Base-by-base conservation (phyloP, 768 basidiomycete genomes). In the Mycena chlorophos region DNA sequence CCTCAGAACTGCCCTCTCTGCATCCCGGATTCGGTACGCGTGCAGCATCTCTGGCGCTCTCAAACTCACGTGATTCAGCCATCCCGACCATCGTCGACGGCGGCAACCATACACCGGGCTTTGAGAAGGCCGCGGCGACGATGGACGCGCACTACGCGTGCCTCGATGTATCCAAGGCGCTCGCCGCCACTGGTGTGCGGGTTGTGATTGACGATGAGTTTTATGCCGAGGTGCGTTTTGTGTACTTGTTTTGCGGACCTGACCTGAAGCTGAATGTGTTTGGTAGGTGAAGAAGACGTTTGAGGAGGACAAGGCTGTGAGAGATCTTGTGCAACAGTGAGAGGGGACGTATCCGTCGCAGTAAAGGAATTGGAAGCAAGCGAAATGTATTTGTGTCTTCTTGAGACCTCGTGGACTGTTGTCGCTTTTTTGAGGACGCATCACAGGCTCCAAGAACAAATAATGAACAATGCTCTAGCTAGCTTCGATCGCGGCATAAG, bases 21-120 rank as follows among this genome's bases (percentile, higher is more conserved):
- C 89, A 92, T 61, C 89, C 89, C 20, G 83, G 85, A 14, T 91
- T 87, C 63, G 80, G 86, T 84, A 59, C 13, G 71, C 57, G n/a
- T 22, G 12, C 34, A 16, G 29, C 26, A 55, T 55, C 47, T 29
- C 37, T 23, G 5, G 25, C 46, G 19, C 5, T 17, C 55, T 20
- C 17, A 22, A 31, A 13, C 26, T 3, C 22, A 17, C 49, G 19
- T 8, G 20, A 22, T n/a, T n/a, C 27, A 91, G 90, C 88, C 12
- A 93, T 93, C 38, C 91, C 91, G 3, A 90, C 87, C 0, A 74
- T 83, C 20, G 66, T 73, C 0, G 77, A 84, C 60, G 91, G 89
- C 12, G 89, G 89, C 6, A 92, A 92, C 64, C 91, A 93, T 62
- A 92, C 91, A 0, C 72, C 71, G 2, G 84, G 73, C 13, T 93